These are phyloP conservation scores for Serpula lacrymans DNA, from an alignment of 768 basidiomycete species.

Conservation along the genomic window DNA sequence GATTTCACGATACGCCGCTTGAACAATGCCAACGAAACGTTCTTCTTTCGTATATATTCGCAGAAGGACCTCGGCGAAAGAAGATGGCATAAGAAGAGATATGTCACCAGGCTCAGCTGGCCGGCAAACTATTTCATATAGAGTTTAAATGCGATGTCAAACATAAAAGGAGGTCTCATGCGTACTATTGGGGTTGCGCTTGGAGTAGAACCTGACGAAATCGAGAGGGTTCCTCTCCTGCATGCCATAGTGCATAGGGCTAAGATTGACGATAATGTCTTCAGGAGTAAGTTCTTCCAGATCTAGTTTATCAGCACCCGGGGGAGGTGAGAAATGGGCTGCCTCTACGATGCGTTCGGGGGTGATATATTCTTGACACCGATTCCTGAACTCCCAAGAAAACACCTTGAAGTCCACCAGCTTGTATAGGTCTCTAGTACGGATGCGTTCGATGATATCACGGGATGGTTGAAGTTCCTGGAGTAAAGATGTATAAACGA, in stretches of 20 bases:
- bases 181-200: conserved; percentile 56
- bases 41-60: conserved; percentile 68
- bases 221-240: conserved; percentile 65
- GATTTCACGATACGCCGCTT: conserved; percentile 59
- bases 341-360: conserved; percentile 41
- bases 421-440: conserved; percentile 62
- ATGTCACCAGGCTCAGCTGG: conserved; percentile 53
- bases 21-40: conserved; percentile 55
- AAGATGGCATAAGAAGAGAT: conserved; percentile 58
- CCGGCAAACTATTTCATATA: conserved; percentile 35
- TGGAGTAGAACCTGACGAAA: conserved; percentile 70
- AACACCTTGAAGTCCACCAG: conserved; percentile 64
- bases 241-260: conserved; percentile 78
- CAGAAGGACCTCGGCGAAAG: conserved; percentile 69
- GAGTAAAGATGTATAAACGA: background rate
- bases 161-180: background rate
- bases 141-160: background rate
- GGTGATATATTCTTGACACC: conserved; percentile 31
- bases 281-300: conserved; percentile 36
- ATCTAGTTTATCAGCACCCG: conserved; percentile 22
- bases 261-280: conserved; percentile 63
- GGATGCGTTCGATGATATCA: conserved; percentile 59
- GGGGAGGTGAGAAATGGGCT: conserved; percentile 27
- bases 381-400: conserved; percentile 25
- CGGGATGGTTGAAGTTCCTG: conserved; percentile 62